phyloP scores from a whole-genome alignment of 805 yeast species.

The Lipomyces yamadae region DNA sequence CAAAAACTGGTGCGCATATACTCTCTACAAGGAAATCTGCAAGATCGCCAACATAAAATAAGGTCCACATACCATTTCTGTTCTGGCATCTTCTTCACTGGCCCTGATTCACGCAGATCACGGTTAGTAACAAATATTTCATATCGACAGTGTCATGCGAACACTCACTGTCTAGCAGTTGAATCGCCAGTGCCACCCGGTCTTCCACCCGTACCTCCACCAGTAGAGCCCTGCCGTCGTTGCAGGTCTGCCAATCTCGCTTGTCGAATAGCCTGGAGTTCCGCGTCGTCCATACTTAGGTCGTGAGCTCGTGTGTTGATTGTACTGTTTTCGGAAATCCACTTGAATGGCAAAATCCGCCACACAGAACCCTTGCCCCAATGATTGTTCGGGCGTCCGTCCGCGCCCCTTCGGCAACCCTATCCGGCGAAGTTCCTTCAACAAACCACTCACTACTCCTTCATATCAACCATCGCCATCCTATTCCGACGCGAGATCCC shows the following conservation, averaged over 20 bases:
- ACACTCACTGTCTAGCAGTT: constrained; percentile 14
- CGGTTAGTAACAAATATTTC: not conserved
- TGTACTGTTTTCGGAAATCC: not conserved
- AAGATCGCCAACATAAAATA: not conserved
- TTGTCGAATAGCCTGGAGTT: constrained; percentile 85
- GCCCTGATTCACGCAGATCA: constrained; percentile 11
- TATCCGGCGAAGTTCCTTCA: not conserved
- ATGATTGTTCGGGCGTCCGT: not conserved
- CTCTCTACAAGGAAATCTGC: not conserved
- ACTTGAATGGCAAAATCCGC: not conserved
- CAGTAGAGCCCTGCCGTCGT: constrained; percentile 44
- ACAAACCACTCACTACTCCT: not conserved
- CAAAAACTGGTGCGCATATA: not conserved
- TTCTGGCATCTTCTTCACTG: constrained; percentile 31
- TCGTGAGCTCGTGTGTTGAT: too few relatives aligned
- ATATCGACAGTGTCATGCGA: not conserved
- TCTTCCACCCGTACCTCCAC: constrained; percentile 22
- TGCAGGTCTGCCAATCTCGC: constrained; percentile 90
- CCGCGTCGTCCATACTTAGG: constrained; percentile 75
- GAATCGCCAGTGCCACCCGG: constrained; percentile 11
- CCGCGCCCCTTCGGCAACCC: not conserved
- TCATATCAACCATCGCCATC: not conserved
- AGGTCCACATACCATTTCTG: constrained; percentile 26
- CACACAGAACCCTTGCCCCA: not conserved
- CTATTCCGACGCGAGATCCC: not conserved